phyloP scores from a whole-genome alignment of 805 yeast species.

The Candida orba region DNA sequence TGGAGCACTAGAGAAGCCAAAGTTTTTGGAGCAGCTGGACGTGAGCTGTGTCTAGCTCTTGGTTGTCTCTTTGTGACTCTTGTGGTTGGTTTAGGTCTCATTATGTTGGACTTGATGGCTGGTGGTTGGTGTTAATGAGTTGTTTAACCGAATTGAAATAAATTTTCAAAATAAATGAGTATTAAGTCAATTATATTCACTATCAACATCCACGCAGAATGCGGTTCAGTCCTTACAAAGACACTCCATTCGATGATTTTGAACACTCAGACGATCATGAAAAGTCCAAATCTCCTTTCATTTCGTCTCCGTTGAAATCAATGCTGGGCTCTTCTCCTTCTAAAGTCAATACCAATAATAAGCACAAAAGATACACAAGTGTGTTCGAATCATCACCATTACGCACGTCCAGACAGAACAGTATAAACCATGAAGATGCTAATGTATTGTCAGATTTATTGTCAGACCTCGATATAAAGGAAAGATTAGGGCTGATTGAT shows the following conservation, averaged over 20 bases:
- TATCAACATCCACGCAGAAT: too few species aligned
- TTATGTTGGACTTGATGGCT: neutral
- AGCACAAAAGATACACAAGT: neutral
- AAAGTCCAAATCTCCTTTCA: conserved; percentile 1
- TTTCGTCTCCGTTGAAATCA: conserved; percentile 19
- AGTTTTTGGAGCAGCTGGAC: neutral
- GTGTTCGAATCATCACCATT: neutral
- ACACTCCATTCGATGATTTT: conserved; percentile 5
- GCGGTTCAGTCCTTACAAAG: conserved; percentile 16
- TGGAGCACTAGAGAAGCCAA: neutral
- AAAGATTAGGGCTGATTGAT: conserved; percentile 9
- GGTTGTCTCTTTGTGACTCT: neutral
- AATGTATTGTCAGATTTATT: conserved; percentile 11
- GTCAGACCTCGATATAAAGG: conserved; percentile 14
- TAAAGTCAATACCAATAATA: neutral
- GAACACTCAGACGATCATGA: neutral
- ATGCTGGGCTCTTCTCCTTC: conserved; percentile 6
- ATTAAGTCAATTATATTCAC: too few species aligned
- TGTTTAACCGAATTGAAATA: too few species aligned
- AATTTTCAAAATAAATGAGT: too few species aligned
- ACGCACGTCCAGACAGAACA: too few species aligned
- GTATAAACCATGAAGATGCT: neutral
- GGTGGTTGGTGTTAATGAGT: too few species aligned
- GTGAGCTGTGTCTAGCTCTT: neutral
- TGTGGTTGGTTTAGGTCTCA: neutral